These are phyloP conservation scores for Ogataea neopini DNA, from an alignment of 805 yeast genomes.

Conservation along the genomic window DNA sequence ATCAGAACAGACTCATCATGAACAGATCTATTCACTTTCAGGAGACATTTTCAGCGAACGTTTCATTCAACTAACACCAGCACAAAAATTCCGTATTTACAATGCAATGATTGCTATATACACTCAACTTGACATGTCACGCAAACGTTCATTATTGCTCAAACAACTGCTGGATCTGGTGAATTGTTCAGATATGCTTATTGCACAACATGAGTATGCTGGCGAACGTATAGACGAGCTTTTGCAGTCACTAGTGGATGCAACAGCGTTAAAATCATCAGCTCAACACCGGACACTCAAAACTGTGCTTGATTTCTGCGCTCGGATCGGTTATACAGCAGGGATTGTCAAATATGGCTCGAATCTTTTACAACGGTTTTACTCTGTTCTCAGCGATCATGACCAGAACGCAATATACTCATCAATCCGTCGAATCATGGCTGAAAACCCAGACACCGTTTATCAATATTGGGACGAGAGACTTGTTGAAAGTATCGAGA, in stretches of 20 bases:
- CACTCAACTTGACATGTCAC: slow-evolving; percentile 53
- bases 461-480: slow-evolving; percentile 73
- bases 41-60: slow-evolving; percentile 47
- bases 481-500: slow-evolving; percentile 36
- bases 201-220: slow-evolving; percentile 11
- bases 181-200: slow-evolving; percentile 13
- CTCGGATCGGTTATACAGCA: slow-evolving; percentile 46
- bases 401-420: slow-evolving; percentile 53
- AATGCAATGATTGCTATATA: slow-evolving; percentile 67
- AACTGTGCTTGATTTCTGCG: slow-evolving; percentile 53
- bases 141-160: slow-evolving; percentile 72
- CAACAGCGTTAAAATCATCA: slow-evolving; percentile 4
- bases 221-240: slow-evolving; percentile 19
- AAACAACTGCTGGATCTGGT: slow-evolving; percentile 61
- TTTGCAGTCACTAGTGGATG: slow-evolving; percentile 47
- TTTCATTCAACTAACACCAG: slow-evolving; percentile 44
- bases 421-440: slow-evolving; percentile 35
- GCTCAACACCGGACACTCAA: slow-evolving; percentile 43
- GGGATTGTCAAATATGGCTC: slow-evolving; percentile 50
- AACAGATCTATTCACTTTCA: slow-evolving; percentile 52
- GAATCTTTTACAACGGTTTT: slow-evolving; percentile 55
- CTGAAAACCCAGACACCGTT: neutral
- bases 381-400: slow-evolving; percentile 51
- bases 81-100: slow-evolving; percentile 62
- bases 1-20: slow-evolving; percentile 14